Conservation (phyloP, 306 rosid species). For the Erythrophleum fordii region DNA sequence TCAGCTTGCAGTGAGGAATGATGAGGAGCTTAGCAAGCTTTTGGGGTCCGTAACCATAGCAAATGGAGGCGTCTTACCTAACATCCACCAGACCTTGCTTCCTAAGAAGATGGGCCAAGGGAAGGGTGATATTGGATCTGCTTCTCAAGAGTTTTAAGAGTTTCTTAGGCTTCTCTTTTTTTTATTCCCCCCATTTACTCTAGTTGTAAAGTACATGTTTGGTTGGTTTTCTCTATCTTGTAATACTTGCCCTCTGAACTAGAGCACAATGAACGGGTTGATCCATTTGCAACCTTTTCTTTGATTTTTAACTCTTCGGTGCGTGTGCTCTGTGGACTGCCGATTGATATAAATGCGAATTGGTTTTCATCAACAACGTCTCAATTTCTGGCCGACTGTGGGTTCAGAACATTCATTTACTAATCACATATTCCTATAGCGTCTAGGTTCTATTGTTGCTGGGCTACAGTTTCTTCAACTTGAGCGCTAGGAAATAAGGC, state of each 20-base stretch:
- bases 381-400: not conserved
- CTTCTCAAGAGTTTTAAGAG: conserved; percentile 83
- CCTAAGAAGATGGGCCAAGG: conserved; percentile 81
- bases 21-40: conserved; percentile 84
- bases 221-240: not conserved
- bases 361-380: not conserved
- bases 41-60: conserved; percentile 82
- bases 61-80: conserved; percentile 76
- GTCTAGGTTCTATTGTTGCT: not conserved
- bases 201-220: conserved; percentile 49
- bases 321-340: not conserved
- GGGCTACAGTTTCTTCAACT: not conserved
- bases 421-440: too few relatives aligned
- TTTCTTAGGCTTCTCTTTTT: too few relatives aligned
- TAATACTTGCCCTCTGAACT: not conserved
- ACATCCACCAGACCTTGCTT: conserved; percentile 70
- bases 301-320: not conserved
- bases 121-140: conserved; percentile 82
- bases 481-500: not conserved
- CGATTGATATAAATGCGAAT: not conserved
- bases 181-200: not conserved
- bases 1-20: conserved; percentile 85
- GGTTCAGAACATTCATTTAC: not conserved
- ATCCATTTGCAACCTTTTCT: not conserved
- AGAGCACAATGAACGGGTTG: not conserved